These are phyloP conservation scores for Dothidotthia symphoricarpi DNA, from an alignment of 2,329 filamentous ascomycete species.

Conservation along the genomic window DNA sequence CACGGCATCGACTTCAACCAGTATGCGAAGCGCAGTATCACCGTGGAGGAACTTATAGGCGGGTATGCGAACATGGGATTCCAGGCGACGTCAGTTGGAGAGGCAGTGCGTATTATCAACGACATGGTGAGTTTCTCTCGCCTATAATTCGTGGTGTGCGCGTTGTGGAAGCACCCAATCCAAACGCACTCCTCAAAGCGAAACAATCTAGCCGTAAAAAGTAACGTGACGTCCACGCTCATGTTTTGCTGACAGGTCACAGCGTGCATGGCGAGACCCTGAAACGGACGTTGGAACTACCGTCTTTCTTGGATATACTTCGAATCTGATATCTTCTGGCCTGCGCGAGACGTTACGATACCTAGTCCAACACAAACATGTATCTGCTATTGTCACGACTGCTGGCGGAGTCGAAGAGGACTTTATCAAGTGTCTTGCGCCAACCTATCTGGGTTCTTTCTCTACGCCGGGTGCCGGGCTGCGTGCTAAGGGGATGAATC, in stretches of 20 bases:
- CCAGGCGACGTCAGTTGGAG: conserved; percentile 75
- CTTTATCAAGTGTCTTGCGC: conserved; percentile 94
- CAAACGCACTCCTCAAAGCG: conserved; percentile 19
- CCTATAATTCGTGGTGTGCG: conserved; percentile 13
- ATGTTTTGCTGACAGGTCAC: conserved; percentile 29
- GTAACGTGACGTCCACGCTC: conserved; percentile 21
- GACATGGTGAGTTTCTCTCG: conserved; percentile 68
- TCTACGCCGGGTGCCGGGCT: conserved; percentile 72
- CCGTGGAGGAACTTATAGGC: conserved; percentile 77
- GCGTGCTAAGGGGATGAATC: conserved; percentile 82
- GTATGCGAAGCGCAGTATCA: conserved; percentile 70
- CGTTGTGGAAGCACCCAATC: conserved; percentile 19
- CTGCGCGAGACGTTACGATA: conserved; percentile 88
- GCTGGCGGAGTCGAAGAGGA: conserved; percentile 96
- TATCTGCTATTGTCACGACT: conserved; percentile 91
- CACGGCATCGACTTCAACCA: conserved; percentile 91
- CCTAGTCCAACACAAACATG: conserved; percentile 86
- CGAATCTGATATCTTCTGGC: conserved; percentile 94
- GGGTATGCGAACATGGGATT: conserved; percentile 87
- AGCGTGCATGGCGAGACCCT: conserved; percentile 78
- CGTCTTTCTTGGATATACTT: conserved; percentile 96
- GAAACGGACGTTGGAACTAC: conserved; percentile 79
- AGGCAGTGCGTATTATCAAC: conserved; percentile 89
- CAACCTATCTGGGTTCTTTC: conserved; percentile 91
- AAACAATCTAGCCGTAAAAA: conserved; percentile 36